Base-by-base conservation (phyloP, 2,329 filamentous ascomycete genomes). In the Byssothecium circinans region DNA sequence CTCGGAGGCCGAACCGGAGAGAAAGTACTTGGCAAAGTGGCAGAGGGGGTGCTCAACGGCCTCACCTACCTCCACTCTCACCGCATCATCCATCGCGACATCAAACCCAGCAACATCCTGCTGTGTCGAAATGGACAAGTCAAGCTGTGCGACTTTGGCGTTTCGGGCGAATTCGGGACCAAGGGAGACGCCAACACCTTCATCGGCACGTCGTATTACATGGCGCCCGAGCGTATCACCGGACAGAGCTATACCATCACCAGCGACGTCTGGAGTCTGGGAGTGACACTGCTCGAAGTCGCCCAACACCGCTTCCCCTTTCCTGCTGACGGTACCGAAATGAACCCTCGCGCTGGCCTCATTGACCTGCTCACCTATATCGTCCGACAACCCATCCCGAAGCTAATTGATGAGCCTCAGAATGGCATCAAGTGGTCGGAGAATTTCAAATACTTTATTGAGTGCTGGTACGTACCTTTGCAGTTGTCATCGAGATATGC, bases 121-220 rank as follows among this genome's bases (percentile, higher is more conserved):
- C 81, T 99, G 23, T 96, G 91, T 68, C 87, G 92, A 52, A 67
- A 69, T 35, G 94, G 94, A 27, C 88, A 95, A 61, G 92, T 99
- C 57, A 99, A 99, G 75, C 83, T 99, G 14, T 99, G 94, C 75
- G 94, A 99, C 75, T 99, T 99, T 69, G 94, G 94, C 61, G 94
- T 99, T 39, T 95, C 89, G 49, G 94, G 94, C 57, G 94, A 97
- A 71, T 97, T 97, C 67, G 95, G 94, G 56, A 99, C 94, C 41
- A 97, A 99, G 73, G 94, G 94, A 44, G 94, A 97, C 69, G 94
- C 94, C 56, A 96, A 97, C 71, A 99, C 94, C 0, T 99, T 99
- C 67, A 99, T 99, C 67, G 94, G 94, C 54, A 99, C 94, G 11
- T 95, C 89, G 52, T 99, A 97, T 71, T 99, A 99, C 78, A 99